These are phyloP conservation scores for Eutrema heterophyllum DNA, from an alignment of 345 rosid genomes.

Conservation along the genomic window DNA sequence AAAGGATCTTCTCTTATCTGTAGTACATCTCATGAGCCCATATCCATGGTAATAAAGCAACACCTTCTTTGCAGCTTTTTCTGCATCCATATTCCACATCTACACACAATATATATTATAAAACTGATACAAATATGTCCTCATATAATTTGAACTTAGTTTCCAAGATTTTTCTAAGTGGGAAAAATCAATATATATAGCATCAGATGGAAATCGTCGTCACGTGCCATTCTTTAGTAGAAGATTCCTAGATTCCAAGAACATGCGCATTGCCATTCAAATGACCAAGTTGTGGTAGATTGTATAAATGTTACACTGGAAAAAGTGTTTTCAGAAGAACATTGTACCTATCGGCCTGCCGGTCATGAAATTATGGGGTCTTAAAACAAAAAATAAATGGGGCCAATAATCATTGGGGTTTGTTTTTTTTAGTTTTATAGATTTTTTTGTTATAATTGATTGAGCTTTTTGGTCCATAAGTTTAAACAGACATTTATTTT, in stretches of 20 bases:
- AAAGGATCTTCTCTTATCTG: conserved; percentile 14
- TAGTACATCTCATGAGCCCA: conserved; percentile 24
- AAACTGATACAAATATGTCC: not conserved
- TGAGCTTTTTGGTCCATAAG: too few species aligned
- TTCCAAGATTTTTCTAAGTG: not conserved
- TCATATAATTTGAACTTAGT: not conserved
- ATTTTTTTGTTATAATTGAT: too few species aligned
- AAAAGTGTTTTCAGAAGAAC: not conserved
- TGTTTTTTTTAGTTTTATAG: too few species aligned
- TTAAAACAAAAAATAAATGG: too few species aligned
- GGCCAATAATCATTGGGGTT: too few species aligned
- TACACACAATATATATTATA: not conserved
- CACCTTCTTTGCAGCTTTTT: conserved; percentile 26
- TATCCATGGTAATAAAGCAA: conserved; percentile 24
- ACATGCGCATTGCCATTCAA: conserved; percentile 1
- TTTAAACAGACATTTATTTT: too few species aligned
- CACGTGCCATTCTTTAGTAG: conserved; percentile 22
- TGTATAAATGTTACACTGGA: not conserved
- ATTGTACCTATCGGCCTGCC: not conserved
- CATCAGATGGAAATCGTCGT: not conserved
- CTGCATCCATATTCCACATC: conserved; percentile 11
- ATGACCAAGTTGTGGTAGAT: not conserved
- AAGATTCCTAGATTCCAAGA: conserved; percentile 26
- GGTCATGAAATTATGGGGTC: too few species aligned
- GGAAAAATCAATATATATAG: not conserved